These are phyloP conservation scores for Ophioceras dolichostomum DNA, from an alignment of 2,329 filamentous ascomycete species.

Conservation along the genomic window DNA sequence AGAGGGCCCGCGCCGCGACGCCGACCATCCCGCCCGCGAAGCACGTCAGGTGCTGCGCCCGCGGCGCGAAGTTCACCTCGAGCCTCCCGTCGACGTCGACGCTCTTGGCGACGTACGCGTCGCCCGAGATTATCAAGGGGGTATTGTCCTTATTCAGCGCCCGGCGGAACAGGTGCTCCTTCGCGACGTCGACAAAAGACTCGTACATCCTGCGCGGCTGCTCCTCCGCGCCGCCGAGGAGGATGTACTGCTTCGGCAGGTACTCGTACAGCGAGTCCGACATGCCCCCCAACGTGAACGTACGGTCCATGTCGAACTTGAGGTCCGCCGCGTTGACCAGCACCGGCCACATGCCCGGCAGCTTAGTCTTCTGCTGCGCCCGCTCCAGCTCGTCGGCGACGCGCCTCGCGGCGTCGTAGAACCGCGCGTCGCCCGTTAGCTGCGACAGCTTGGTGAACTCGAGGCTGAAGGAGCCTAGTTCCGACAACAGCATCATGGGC, in stretches of 20 bases:
- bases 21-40: conserved; percentile 56
- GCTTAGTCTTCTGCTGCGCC: conserved; percentile 36
- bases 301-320: conserved; percentile 40
- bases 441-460: conserved; percentile 55
- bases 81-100: too few species aligned
- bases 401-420: conserved; percentile 48
- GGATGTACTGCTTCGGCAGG: conserved; percentile 50
- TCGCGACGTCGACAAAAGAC: conserved; percentile 17
- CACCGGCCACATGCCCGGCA: conserved; percentile 53
- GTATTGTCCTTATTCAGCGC: conserved; percentile 21
- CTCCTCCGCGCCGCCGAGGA: conserved; percentile 50
- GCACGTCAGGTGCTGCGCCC: conserved; percentile 45
- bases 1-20: conserved; percentile 46
- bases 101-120: conserved; percentile 14
- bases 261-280: conserved; percentile 52
- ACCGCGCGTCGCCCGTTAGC: conserved; percentile 45
- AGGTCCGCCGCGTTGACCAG: conserved; percentile 39
- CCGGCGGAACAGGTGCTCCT: conserved; percentile 26
- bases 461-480: conserved; percentile 45
- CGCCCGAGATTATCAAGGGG: conserved; percentile 35
- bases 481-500: conserved; percentile 26
- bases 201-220: conserved; percentile 19
- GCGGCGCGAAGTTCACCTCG: conserved; percentile 19
- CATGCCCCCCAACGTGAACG: conserved; percentile 43
- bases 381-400: conserved; percentile 42